Evolutionary conservation across 2,329 filamentous ascomycete genomes (phyloP).

Genomic region (Trichoderma harzianum): DNA sequence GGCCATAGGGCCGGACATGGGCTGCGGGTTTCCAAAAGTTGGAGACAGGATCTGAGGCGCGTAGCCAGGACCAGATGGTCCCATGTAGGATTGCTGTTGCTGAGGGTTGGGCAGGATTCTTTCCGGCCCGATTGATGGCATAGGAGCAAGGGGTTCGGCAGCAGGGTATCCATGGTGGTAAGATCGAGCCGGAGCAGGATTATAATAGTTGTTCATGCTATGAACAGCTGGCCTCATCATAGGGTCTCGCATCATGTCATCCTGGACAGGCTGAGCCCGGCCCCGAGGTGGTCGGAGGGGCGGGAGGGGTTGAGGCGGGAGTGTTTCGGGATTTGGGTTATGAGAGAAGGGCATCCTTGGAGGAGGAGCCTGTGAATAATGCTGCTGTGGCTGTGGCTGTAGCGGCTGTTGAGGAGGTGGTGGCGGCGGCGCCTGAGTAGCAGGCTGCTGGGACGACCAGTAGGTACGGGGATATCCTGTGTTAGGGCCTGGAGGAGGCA

Average conservation of each 20-base stretch:
- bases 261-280: conserved; percentile 34
- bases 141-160: conserved; percentile 29
- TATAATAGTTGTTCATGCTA: conserved; percentile 32
- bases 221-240: conserved; percentile 30
- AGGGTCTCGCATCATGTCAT: conserved; percentile 33
- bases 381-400: neutral
- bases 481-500: conserved; percentile 12
- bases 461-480: conserved; percentile 31
- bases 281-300: conserved; percentile 38
- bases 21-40: conserved; percentile 33
- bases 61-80: conserved; percentile 34
- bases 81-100: conserved; percentile 33
- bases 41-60: conserved; percentile 35
- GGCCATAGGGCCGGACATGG: conserved; percentile 30
- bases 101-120: conserved; percentile 36
- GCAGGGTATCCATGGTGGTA: conserved; percentile 34
- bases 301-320: conserved; percentile 37
- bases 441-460: conserved; percentile 34
- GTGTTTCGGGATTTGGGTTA: conserved; percentile 34
- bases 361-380: conserved; percentile 22
- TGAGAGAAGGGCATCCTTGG: conserved; percentile 37
- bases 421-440: conserved; percentile 28
- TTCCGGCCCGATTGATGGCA: conserved; percentile 32
- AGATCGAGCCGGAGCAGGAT: conserved; percentile 27
- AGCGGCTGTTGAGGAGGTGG: conserved; percentile 5